Conservation (phyloP, 2,329 filamentous ascomycete genomes). For the Tolypocladium album region DNA sequence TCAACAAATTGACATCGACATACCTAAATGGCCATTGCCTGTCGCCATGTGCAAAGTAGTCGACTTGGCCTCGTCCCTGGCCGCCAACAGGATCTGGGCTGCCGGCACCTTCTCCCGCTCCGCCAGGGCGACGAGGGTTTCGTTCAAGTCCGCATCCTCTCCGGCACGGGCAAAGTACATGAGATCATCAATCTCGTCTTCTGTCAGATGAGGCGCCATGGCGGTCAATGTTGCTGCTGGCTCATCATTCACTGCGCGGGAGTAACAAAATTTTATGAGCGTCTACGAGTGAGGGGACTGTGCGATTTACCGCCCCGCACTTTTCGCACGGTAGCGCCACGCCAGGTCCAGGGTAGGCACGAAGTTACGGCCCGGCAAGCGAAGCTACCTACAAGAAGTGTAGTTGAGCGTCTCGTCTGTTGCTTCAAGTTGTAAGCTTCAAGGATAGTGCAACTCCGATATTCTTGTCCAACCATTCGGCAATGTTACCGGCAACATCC, state of each 20-base stretch:
- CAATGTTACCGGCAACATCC: conserved; percentile 42
- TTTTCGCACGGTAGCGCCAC: conserved; percentile 20
- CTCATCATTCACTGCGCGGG: conserved; percentile 1
- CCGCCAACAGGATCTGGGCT: conserved; percentile 56
- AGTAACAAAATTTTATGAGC: conserved; percentile 17
- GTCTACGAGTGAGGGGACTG: conserved; percentile 26
- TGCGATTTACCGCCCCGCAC: conserved; percentile 21
- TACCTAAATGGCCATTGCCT: conserved; percentile 80
- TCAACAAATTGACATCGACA: conserved; percentile 8
- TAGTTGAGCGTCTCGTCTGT: too few relatives aligned
- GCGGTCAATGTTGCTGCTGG: background rate
- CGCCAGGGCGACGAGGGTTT: conserved; percentile 47
- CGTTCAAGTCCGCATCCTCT: conserved; percentile 58
- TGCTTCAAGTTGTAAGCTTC: background rate
- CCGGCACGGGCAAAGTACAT: conserved; percentile 77
- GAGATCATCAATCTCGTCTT: conserved; percentile 83
- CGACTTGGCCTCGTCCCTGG: conserved; percentile 64
- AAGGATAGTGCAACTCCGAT: conserved; percentile 12
- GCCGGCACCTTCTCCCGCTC: conserved; percentile 47
- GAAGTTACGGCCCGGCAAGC: too few relatives aligned
- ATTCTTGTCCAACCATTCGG: conserved; percentile 36
- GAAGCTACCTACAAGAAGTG: too few relatives aligned
- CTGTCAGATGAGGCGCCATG: conserved; percentile 47
- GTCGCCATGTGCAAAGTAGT: conserved; percentile 87
- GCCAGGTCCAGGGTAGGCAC: background rate